These are phyloP conservation scores for Xylaria longipes DNA, from an alignment of 495 filamentous ascomycete species.

Conservation along the genomic window DNA sequence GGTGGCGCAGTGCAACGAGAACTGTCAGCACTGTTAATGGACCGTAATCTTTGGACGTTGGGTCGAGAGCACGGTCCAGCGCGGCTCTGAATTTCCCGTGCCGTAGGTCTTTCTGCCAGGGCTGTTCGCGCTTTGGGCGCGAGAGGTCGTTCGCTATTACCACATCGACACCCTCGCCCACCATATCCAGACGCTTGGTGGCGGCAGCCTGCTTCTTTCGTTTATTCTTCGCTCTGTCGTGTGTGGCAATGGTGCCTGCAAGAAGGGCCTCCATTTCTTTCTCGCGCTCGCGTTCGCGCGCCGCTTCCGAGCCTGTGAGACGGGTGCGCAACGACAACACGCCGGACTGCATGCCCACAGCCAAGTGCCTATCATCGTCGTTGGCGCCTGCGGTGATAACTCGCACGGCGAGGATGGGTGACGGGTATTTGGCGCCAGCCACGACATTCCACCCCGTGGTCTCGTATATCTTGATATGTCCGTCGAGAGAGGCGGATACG, in stretches of 20 bases:
- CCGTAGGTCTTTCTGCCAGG: conserved; percentile 82
- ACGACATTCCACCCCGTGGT: conserved; percentile 92
- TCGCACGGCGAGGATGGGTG: conserved; percentile 81
- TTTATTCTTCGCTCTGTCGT: conserved; percentile 70
- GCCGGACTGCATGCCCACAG: conserved; percentile 92
- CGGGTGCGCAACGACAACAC: conserved; percentile 86
- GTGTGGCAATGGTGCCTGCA: conserved; percentile 73
- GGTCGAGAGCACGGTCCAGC: conserved; percentile 76
- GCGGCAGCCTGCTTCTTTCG: conserved; percentile 73
- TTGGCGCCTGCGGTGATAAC: conserved; percentile 68
- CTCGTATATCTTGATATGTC: conserved; percentile 96
- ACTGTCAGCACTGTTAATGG: conserved; percentile 72
- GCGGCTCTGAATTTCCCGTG: conserved; percentile 78
- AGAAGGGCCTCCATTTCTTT: conserved; percentile 87
- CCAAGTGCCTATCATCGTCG: conserved; percentile 86
- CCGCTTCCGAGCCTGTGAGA: conserved; percentile 79
- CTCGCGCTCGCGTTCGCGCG: conserved; percentile 69
- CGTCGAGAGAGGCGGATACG: conserved; percentile 87
- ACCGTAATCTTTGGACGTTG: conserved; percentile 48
- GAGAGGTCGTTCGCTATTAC: conserved; percentile 71
- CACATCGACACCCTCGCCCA: conserved; percentile 85
- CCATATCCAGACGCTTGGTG: conserved; percentile 78
- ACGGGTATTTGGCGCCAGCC: conserved; percentile 87
- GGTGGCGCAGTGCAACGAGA: conserved; percentile 82
- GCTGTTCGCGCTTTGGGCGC: conserved; percentile 63